Base-by-base conservation (phyloP, 2,329 filamentous ascomycete genomes). In the Cladobotryum mycophilum region DNA sequence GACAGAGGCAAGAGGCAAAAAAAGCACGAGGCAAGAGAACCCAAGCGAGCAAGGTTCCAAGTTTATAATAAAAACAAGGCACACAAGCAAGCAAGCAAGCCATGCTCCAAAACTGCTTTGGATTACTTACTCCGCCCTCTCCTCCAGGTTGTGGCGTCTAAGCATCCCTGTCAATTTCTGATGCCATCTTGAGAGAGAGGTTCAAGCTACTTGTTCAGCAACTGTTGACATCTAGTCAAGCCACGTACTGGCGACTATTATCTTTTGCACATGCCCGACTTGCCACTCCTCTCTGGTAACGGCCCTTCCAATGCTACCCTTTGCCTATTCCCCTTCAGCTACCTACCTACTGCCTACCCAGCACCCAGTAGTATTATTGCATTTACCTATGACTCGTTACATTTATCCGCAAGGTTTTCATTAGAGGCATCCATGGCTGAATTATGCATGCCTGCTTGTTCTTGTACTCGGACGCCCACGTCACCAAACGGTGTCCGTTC, bases 401-500 rank as follows among this genome's bases (percentile, higher is more conserved):
- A n/a, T 38, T 17, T 17, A 5, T 4, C 36, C 15, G 36, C 25
- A 30, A 30, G 41, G 41, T 38, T n/a, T 30, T 20, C 30, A 36
- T 36, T 37, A 18, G 36, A 48, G 41, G 45, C 41, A 48, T 51
- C 36, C 15, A 34, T 15, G 22, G 43, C 14, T 41, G 17, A 41
- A 17, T 15, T 17, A 5, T 17, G 38, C 38, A 17, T 41, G 8
- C n/a, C 51, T 45, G 25, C 25, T 30, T 30, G 20, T 20, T 3
- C 20, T 20, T 20, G 25, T 52, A 48, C 49, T 45, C 45, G 49
- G 8, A 48, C 40, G 35, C 45, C 41, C 49, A 52, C 49, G 49
- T 52, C 49, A 52, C 45, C 15, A 13, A 41, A 25, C 34, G 40
- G 45, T 45, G 45, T 20, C 45, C 41, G 34, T 46, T 41, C 45